A percentile compares a stretch with the other conserved stretches of the same genome.
These are phyloP conservation scores for Talaromyces rugulosus DNA, from an alignment of 2,329 filamentous ascomycete species.

Conservation along the genomic window DNA sequence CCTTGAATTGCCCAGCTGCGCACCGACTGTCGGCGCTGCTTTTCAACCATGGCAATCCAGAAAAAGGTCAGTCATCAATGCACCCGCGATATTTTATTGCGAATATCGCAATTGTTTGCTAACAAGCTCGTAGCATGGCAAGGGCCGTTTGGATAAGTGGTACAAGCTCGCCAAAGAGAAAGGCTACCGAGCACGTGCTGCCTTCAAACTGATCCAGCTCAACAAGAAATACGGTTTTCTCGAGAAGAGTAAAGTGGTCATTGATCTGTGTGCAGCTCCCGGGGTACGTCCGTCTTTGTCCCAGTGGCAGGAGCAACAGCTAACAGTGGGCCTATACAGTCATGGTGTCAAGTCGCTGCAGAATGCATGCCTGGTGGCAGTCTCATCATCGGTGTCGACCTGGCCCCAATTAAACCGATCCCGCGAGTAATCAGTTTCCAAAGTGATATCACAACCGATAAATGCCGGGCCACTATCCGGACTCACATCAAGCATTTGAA, in stretches of 20 bases:
- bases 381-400: conserved; percentile 90
- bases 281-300: conserved; percentile 57
- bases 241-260: conserved; percentile 89
- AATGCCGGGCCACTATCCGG: conserved; percentile 85
- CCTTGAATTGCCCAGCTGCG: background rate
- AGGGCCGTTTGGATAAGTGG: conserved; percentile 98
- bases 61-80: conserved; percentile 63
- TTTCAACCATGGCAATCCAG: conserved; percentile 76
- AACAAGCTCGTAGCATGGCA: conserved; percentile 64
- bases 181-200: conserved; percentile 89
- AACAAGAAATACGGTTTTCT: conserved; percentile 99
- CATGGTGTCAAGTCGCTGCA: conserved; percentile 93
- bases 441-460: conserved; percentile 95
- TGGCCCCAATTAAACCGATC: conserved; percentile 92
- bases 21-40: background rate
- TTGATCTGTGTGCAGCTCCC: conserved; percentile 96
- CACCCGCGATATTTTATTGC: background rate
- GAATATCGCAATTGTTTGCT: conserved; percentile 8
- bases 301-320: background rate
- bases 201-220: conserved; percentile 95
- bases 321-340: conserved; percentile 43
- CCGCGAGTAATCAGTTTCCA: conserved; percentile 93
- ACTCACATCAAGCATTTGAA: conserved; percentile 94
- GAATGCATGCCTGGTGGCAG: conserved; percentile 89
- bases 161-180: conserved; percentile 99